Evolutionary conservation across 441 rosid species (phyloP).

Genomic region (Dalechampia spathulata): DNA sequence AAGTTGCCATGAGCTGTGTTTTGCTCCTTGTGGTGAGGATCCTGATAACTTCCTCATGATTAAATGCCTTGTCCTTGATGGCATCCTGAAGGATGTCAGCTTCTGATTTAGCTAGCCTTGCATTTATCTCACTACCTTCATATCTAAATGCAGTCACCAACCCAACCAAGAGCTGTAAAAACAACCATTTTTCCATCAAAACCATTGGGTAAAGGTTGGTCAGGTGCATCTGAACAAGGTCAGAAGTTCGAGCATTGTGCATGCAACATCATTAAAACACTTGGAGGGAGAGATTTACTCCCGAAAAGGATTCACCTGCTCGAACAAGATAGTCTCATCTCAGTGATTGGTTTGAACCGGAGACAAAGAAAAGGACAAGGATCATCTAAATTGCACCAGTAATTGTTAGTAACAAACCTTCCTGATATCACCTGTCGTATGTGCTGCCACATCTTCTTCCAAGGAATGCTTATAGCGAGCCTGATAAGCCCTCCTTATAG

Average conservation of each 20-base stretch:
- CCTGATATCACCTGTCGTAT: constrained; percentile 44
- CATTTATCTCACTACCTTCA: constrained; percentile 43
- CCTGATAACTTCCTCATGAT: constrained; percentile 52
- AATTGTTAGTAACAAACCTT: constrained; percentile 38
- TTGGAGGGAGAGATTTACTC: too few relatives aligned
- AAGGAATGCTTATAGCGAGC: constrained; percentile 53
- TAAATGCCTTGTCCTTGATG: constrained; percentile 32
- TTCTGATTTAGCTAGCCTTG: constrained; percentile 36
- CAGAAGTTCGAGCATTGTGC: too few relatives aligned
- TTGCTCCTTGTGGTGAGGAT: constrained; percentile 59
- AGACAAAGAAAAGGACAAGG: too few relatives aligned
- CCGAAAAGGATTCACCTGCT: too few relatives aligned
- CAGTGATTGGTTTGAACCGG: too few relatives aligned
- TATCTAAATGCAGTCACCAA: constrained; percentile 50
- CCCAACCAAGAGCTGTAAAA: constrained; percentile 47
- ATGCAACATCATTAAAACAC: too few relatives aligned
- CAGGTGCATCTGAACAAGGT: too few relatives aligned
- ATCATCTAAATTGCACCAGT: too few relatives aligned
- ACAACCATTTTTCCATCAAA: background rate
- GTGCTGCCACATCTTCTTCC: constrained; percentile 67
- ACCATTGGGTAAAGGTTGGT: too few relatives aligned
- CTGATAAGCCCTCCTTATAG: constrained; percentile 50
- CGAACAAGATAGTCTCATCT: too few relatives aligned
- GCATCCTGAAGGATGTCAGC: constrained; percentile 46
- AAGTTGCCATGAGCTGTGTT: constrained; percentile 50